A percentile compares a stretch with the other conserved stretches of the same genome.
These are phyloP conservation scores for Exsudoporus floridanus DNA, from an alignment of 1,284 basidiomycete genomes.

Conservation along the genomic window DNA sequence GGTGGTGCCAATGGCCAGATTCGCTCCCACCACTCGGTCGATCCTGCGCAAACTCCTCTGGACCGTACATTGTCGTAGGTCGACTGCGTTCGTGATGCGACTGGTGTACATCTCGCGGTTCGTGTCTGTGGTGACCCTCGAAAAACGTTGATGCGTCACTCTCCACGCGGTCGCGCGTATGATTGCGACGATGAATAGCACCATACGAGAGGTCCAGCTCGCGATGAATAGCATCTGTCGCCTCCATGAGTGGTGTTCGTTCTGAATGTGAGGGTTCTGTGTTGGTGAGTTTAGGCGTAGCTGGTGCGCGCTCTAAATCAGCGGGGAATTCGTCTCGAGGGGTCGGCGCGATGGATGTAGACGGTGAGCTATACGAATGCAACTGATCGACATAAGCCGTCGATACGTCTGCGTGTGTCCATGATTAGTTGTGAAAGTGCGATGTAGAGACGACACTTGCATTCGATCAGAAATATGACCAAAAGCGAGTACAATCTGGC, in stretches of 20 bases:
- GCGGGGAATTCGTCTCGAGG: slow-evolving; percentile 13
- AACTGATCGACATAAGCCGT: slow-evolving; percentile 70
- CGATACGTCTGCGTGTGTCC: slow-evolving; percentile 52
- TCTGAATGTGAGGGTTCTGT: slow-evolving; percentile 8
- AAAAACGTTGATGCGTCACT: slow-evolving; percentile 23
- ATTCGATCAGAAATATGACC: slow-evolving; percentile 74
- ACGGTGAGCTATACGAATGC: slow-evolving; percentile 55
- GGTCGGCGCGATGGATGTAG: slow-evolving; percentile 41
- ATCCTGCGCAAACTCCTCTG: slow-evolving; percentile 9
- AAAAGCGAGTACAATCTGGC: slow-evolving; percentile 61
- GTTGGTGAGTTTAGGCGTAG: slow-evolving; percentile 6
- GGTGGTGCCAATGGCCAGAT: slow-evolving; percentile 13
- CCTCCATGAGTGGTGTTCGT: slow-evolving; percentile 17
- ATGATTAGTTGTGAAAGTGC: background rate
- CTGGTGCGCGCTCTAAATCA: slow-evolving; percentile 11
- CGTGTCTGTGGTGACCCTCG: slow-evolving; percentile 46
- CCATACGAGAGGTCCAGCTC: slow-evolving; percentile 23
- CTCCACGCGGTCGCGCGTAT: slow-evolving; percentile 4
- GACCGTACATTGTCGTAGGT: slow-evolving; percentile 26
- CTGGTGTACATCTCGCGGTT: slow-evolving; percentile 37
- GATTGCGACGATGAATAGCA: slow-evolving; percentile 7
- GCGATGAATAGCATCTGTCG: slow-evolving; percentile 7
- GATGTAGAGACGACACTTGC: slow-evolving; percentile 41
- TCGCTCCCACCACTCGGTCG: background rate
- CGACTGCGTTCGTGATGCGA: slow-evolving; percentile 38